phyloP scores from a whole-genome alignment of 192 early-diverging fungal genomes.

The Coemansia sp. region DNA sequence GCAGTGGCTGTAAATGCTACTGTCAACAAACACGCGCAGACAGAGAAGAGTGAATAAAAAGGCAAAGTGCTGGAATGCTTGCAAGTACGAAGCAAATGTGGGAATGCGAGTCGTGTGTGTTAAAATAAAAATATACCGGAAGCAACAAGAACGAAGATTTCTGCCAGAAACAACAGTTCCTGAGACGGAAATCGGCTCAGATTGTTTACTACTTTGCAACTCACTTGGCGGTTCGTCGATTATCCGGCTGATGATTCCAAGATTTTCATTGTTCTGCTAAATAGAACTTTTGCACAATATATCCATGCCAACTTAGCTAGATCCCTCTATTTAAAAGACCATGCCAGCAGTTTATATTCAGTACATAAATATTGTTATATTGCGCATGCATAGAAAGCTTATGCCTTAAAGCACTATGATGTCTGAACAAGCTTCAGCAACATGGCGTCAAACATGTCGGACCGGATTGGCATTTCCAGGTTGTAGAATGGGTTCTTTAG shows the following conservation, averaged over 20 bases:
- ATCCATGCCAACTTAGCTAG: not conserved
- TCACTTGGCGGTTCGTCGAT: conserved; percentile 1
- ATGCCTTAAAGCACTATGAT: not conserved
- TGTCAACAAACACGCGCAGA: not conserved
- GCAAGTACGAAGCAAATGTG: not conserved
- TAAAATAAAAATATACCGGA: not conserved
- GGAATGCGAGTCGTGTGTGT: not conserved
- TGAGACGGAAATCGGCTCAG: conserved; percentile 1
- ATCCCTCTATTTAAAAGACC: not conserved
- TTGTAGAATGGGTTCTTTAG: conserved; percentile 99
- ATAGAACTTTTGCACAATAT: not conserved
- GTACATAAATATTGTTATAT: not conserved
- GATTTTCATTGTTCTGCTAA: not conserved
- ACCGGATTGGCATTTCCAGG: conserved; percentile 97
- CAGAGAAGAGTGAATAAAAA: not conserved
- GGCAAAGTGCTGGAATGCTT: not conserved
- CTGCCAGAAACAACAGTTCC: not conserved
- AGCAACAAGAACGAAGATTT: not conserved
- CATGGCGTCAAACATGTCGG: conserved; percentile 88
- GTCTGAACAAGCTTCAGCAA: conserved; percentile 51
- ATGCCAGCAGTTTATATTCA: not conserved
- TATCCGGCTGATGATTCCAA: conserved; percentile 1
- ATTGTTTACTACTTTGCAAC: conserved; percentile 4
- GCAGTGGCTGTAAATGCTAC: not conserved
- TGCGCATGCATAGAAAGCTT: not conserved